Evolutionary conservation across 2,329 filamentous ascomycete species (phyloP), one percentile per base, ranked within the genome.

Genomic region (Alternaria ventricosa): DNA sequence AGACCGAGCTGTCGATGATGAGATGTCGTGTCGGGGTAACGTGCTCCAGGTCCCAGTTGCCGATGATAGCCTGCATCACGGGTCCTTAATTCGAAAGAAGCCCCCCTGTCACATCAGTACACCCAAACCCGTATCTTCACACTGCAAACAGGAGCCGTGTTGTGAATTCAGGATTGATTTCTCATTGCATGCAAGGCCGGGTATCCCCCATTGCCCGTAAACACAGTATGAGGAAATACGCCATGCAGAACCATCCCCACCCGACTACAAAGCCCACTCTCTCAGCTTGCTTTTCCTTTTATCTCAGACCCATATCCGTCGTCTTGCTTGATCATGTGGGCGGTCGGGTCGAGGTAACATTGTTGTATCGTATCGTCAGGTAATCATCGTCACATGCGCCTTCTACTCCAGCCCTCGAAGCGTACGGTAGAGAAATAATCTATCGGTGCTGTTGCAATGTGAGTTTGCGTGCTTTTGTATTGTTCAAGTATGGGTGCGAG

Each of bases 401-500:
- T 67, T 64, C 71, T 71, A 68, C 69, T 73, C 71, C 70, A 65
- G 68, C 65, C 71, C 55, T 70, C 66, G 63, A 61, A 63, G 36
- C 36, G 36, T 11, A 41, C 36, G 36, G 36, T 41, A 41, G 55
- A 55, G 70, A 55, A 61, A 63, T 60, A 63, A 68, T 76, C 76
- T 78, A 78, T 73, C 76, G 76, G 75, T 78, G 76, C 76, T 78
- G 50, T 33, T 10, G n/a, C 11, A 1, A 12, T 43, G 65, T 77
- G 55, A 75, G 70, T 28, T 46, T 25, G 28, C 25, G 25, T 27
- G 25, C 25, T 27, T 27, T 27, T 27, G 25, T 27, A n/a, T n/a
- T n/a, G n/a, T n/a, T 6, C 25, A 12, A 49, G 12, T n/a, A 22
- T 15, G 41, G 36, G 30, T 18, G 18, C 12, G 30, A 30, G 56